These are phyloP conservation scores for Fusarium nygamai DNA, from an alignment of 2,329 filamentous ascomycete genomes.

Conservation along the genomic window DNA sequence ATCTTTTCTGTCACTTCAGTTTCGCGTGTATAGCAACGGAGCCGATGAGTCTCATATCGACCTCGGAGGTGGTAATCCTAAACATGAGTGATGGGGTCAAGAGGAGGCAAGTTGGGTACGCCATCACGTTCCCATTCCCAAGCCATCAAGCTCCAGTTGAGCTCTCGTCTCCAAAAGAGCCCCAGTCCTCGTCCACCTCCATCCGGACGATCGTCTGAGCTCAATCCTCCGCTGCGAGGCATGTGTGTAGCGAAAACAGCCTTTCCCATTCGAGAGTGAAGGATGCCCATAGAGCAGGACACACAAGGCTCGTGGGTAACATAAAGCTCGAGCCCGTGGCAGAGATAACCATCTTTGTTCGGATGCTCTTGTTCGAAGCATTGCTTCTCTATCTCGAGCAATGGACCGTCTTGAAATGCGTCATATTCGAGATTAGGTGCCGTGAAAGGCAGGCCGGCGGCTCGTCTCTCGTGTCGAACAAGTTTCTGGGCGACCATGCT, in stretches of 20 bases:
- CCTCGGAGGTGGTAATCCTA: conserved; percentile 56
- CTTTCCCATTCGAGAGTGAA: conserved; percentile 91
- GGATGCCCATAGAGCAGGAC: conserved; percentile 95
- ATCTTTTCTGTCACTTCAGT: conserved; percentile 19
- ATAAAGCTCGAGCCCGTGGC: conserved; percentile 92
- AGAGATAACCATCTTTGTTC: conserved; percentile 85
- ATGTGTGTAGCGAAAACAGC: conserved; percentile 85
- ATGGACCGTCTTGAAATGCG: conserved; percentile 74
- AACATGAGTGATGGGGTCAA: conserved; percentile 62
- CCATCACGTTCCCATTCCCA: conserved; percentile 75
- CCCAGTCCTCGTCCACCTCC: conserved; percentile 70
- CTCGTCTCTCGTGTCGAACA: conserved; percentile 63
- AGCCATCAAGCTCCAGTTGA: conserved; percentile 86
- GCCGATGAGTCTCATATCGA: conserved; percentile 48
- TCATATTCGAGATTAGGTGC: conserved; percentile 62
- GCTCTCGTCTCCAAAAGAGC: conserved; percentile 76
- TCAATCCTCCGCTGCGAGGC: conserved; percentile 82
- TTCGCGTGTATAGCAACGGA: conserved; percentile 23
- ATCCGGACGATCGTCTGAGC: conserved; percentile 74
- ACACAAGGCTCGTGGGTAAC: conserved; percentile 95
- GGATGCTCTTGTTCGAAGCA: conserved; percentile 73
- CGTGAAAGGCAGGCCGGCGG: conserved; percentile 48
- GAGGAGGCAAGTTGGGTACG: conserved; percentile 50
- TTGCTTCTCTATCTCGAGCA: conserved; percentile 72
- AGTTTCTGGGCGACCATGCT: conserved; percentile 81